Conservation (phyloP, 495 filamentous ascomycete species). For the Hypomontagnella submonticulosa region DNA sequence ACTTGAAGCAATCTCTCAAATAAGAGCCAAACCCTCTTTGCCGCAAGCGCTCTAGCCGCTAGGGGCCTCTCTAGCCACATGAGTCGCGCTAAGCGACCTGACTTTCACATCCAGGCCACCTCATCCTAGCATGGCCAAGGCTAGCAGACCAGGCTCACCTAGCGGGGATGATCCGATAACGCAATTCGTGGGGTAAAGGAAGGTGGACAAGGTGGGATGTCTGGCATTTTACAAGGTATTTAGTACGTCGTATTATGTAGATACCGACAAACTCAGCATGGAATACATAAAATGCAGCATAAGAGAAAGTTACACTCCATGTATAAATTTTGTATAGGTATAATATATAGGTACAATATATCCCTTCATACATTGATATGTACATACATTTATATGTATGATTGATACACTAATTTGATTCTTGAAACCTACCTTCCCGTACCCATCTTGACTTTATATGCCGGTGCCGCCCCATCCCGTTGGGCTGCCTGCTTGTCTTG, state of each 20-base stretch:
- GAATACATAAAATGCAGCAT: neutral
- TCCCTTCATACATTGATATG: neutral
- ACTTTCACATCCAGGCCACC: neutral
- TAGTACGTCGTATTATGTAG: neutral
- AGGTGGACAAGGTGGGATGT: slow-evolving; percentile 33
- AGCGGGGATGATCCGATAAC: slow-evolving; percentile 37
- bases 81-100: slow-evolving; percentile 18
- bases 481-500: slow-evolving; percentile 13
- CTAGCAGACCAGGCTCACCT: slow-evolving; percentile 1
- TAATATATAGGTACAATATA: neutral
- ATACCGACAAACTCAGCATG: neutral
- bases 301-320: neutral
- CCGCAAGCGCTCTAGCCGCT: slow-evolving; percentile 31
- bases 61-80: neutral
- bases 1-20: neutral
- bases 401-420: neutral
- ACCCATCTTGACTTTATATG: neutral
- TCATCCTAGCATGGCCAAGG: neutral
- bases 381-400: neutral
- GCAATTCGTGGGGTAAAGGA: slow-evolving; percentile 44
- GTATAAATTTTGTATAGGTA: neutral
- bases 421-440: too few relatives aligned
- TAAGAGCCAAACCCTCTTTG: slow-evolving; percentile 6
- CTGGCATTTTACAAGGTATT: too few relatives aligned
- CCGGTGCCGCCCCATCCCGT: slow-evolving; percentile 19